Evolutionary conservation across 2,329 filamentous ascomycete species (phyloP), one percentile per base, ranked within the genome.

Genomic region (Diaporthe sp.): DNA sequence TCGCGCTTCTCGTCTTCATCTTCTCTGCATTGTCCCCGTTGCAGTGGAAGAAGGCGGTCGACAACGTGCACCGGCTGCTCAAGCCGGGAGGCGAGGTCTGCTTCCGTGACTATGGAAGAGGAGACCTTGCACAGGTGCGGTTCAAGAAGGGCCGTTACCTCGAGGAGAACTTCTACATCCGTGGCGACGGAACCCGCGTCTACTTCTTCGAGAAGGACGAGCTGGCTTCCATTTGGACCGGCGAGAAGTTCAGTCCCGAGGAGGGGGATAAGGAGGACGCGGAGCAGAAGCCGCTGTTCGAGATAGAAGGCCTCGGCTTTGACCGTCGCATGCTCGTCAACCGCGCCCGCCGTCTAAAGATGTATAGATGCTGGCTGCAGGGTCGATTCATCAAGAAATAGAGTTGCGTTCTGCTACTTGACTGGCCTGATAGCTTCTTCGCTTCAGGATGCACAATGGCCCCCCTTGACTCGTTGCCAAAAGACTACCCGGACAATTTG

Each of bases 331-430:
- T 99, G 87, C 89, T 99, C 73, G 95, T 99, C 74, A 99, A 99
- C 83, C 92, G 97, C 78, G 94, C 96, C 73, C 91, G 93, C 81
- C 94, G 95, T 85, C 88, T 98, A 67, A 99, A 98, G 86, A 99
- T 99, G 97, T 98, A 98, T 85, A 92, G 97, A 77, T 98, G 96
- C 87, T 99, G 97, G 95, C 91, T 97, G 83, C 95, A 97, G 84
- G 95, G 94, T 42, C 91, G 92, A 5, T 97, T 97, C 83, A 91
- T 89, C 80, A 96, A 96, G 86, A 88, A 87, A 86, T 89, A 87
- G 82, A 85, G 75, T 15, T 55, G 1, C 9, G 3, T 10, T 31
- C 7, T 57, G 46, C 31, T 31, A 53, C 15, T 68, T 12, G 1
- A 9, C 0, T 19, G 46, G 31, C 46, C 46, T 28, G 31, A 37